Evolutionary conservation across 2,329 filamentous ascomycete genomes (phyloP), one percentile per base, ranked within the genome.

Genomic region (Hypoxylon sp.): DNA sequence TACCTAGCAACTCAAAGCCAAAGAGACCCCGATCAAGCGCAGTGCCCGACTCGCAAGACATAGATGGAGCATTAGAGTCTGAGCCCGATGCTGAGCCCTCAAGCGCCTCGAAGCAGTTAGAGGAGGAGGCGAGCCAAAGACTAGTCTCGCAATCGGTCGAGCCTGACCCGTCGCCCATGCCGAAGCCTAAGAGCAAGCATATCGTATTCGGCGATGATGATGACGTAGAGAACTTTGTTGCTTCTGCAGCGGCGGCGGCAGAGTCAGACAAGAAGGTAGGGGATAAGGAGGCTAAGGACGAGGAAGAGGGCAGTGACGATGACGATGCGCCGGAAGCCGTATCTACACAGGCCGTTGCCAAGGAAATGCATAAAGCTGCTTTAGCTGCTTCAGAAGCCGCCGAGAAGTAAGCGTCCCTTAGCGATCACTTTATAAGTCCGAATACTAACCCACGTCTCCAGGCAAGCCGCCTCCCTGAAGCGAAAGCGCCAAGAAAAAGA

Each of bases 301-400:
- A 79, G 2, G 78, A 79, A 1, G 78, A 80, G 2, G 77, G 79
- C 6, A 79, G 79, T 1, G 81, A 81, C 2, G 79, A 86, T 45
- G 85, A 88, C 55, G 85, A 84, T 50, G 85, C 85, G 0, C 86
- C 86, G 7, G 87, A 88, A 75, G 86, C 84, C 2, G 81, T 88
- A n/a, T 88, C 86, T 0, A 85, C 85, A 1, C 75, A 78, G 11
- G 80, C 80, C 50, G 84, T 82, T 2, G 85, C 84, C 1, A 80
- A 78, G 12, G 78, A 83, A 63, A 78, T 80, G 21, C 80, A 82
- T 64, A 80, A 83, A 69, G 81, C 82, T 2, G 79, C 81, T 0
- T 80, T 84, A 64, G 81, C 79, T 12, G 81, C 82, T 37, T 80
- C 82, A 62, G 83, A 84, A 63, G 84, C 83, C 21, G 83, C 81